Conservation (phyloP, 1,139 yeast species). For the Pichia sp. region DNA sequence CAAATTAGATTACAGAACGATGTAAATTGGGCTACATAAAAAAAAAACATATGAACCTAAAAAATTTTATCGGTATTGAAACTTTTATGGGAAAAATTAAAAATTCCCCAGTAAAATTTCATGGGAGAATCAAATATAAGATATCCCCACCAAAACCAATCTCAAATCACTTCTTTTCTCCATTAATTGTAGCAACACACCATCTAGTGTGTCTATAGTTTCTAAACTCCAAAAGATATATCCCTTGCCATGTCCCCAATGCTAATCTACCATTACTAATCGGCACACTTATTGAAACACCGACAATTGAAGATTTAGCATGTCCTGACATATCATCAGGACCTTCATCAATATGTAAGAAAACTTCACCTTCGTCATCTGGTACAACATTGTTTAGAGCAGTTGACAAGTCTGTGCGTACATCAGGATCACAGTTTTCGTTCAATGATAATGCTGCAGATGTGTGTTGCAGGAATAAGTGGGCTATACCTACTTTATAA, state of each 20-base stretch:
- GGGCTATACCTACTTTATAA: conserved; percentile 57
- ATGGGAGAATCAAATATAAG: neutral
- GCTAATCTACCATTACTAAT: conserved; percentile 61
- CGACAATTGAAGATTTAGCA: conserved; percentile 57
- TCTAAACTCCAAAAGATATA: conserved; percentile 70
- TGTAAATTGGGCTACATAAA: neutral
- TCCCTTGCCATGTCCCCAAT: conserved; percentile 82
- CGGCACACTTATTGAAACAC: conserved; percentile 62
- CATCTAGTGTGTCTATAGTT: conserved; percentile 55
- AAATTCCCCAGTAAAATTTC: neutral
- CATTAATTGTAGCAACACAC: conserved; percentile 70
- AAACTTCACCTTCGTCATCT: conserved; percentile 56
- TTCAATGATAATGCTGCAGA: conserved; percentile 71
- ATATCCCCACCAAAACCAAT: neutral
- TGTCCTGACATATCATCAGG: conserved; percentile 85
- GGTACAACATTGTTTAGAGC: conserved; percentile 64
- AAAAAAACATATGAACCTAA: too few species aligned
- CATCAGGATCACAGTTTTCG: conserved; percentile 79
- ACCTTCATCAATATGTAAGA: conserved; percentile 64
- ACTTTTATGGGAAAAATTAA: neutral
- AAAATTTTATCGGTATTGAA: neutral
- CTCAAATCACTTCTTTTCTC: conserved; percentile 32
- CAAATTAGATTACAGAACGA: neutral
- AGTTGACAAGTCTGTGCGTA: conserved; percentile 58
- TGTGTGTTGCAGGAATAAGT: conserved; percentile 70